phyloP scores from a whole-genome alignment of 306 rosid species.

The Sphenostylis stenocarpa region DNA sequence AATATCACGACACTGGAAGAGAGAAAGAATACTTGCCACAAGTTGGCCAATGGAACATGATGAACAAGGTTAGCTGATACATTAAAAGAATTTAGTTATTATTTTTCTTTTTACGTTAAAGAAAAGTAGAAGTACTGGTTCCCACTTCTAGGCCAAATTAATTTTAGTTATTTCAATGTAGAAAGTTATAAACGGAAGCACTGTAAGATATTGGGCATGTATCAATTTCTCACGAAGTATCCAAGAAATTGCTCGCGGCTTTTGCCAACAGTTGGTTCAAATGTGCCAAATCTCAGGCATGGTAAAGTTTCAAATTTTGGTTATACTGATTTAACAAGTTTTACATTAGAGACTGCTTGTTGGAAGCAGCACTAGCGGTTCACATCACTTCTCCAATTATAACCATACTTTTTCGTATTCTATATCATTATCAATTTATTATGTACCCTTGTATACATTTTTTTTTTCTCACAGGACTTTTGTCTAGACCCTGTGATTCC shows the following conservation, averaged over 20 bases:
- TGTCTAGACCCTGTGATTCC: constrained; percentile 49
- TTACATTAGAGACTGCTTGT: neutral
- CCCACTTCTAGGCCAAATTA: neutral
- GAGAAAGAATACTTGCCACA: constrained; percentile 51
- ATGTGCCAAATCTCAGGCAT: constrained; percentile 67
- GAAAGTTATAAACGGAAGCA: constrained; percentile 64
- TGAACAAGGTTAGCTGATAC: constrained; percentile 44
- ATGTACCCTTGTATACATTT: neutral
- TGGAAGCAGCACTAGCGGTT: neutral
- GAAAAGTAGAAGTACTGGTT: neutral
- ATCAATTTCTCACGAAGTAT: constrained; percentile 56
- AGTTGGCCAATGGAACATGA: constrained; percentile 60
- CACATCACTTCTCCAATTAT: neutral
- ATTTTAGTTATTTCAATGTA: constrained; percentile 26
- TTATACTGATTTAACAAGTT: neutral
- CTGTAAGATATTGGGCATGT: constrained; percentile 51
- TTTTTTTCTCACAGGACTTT: constrained; percentile 37
- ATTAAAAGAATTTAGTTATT: neutral
- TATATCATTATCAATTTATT: neutral
- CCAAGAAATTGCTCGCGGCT: constrained; percentile 52
- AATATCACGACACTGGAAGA: constrained; percentile 48
- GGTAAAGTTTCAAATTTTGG: constrained; percentile 39
- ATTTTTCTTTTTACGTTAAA: neutral
- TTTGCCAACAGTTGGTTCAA: constrained; percentile 60
- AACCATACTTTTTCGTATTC: neutral